Conservation (phyloP, 2,329 filamentous ascomycete species). For the Albophoma yamanashiensis region DNA sequence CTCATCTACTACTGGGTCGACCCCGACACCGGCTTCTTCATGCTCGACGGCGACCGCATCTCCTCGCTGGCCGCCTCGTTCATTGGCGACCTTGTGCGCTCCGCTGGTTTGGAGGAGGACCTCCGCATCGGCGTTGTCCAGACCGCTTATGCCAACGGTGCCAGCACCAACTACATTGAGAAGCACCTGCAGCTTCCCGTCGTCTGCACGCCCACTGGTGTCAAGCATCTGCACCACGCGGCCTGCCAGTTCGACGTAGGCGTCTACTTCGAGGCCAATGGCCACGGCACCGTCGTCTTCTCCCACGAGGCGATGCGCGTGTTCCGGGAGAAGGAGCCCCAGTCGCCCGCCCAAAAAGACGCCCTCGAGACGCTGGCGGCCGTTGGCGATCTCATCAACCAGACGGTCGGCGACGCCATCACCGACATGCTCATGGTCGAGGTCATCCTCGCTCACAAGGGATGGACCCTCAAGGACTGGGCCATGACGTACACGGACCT, state of each 20-base stretch:
- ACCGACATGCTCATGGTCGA: slow-evolving; percentile 95
- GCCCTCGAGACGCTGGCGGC: slow-evolving; percentile 77
- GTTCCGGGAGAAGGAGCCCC: slow-evolving; percentile 70
- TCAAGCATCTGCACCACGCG: slow-evolving; percentile 97
- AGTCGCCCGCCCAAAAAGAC: slow-evolving; percentile 85
- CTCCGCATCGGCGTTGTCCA: slow-evolving; percentile 91
- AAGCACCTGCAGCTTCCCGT: slow-evolving; percentile 82
- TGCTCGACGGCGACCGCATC: slow-evolving; percentile 94
- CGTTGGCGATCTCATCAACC: slow-evolving; percentile 88
- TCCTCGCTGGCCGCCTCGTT: slow-evolving; percentile 90
- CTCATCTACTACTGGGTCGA: slow-evolving; percentile 93
- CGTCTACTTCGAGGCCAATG: slow-evolving; percentile 98
- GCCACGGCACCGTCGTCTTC: slow-evolving; percentile 94
- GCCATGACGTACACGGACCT: slow-evolving; percentile 86
- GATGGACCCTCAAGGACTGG: slow-evolving; percentile 86
- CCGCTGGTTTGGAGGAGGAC: slow-evolving; percentile 66
- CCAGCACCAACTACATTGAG: slow-evolving; percentile 84
- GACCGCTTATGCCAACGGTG: slow-evolving; percentile 95
- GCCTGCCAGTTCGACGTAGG: slow-evolving; percentile 90
- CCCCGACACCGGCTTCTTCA: slow-evolving; percentile 71
- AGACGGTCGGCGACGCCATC: slow-evolving; percentile 91
- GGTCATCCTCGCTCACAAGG: slow-evolving; percentile 90
- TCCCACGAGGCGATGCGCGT: slow-evolving; percentile 69
- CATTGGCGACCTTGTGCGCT: slow-evolving; percentile 76
- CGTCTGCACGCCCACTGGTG: slow-evolving; percentile 86